phyloP scores from a whole-genome alignment of 257 asterid species.

The Apocynum venetum region DNA sequence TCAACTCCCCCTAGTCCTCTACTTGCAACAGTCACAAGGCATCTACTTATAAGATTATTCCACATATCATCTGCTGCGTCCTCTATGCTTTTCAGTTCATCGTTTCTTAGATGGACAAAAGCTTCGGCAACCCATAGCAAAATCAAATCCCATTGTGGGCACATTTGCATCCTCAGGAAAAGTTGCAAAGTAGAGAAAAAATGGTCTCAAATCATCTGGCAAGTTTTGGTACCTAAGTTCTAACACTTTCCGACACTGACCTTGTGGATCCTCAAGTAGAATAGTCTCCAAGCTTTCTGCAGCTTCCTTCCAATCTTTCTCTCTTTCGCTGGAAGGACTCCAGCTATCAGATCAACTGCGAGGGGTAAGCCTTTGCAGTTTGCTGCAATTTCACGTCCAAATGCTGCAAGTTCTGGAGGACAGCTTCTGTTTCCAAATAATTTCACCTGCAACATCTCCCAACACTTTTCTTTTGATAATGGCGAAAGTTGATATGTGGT shows the following conservation, averaged over 20 bases:
- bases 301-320: neutral
- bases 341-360: neutral
- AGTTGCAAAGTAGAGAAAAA: too few relatives aligned
- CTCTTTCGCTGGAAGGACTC: neutral
- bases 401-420: neutral
- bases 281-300: neutral
- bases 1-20: too few relatives aligned
- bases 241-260: neutral
- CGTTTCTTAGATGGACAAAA: too few relatives aligned
- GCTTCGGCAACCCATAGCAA: too few relatives aligned
- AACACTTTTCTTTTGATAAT: neutral
- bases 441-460: constrained; percentile 3
- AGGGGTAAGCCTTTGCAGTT: neutral
- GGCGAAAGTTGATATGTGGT: neutral
- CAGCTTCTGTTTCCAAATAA: neutral
- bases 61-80: too few relatives aligned
- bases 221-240: constrained; percentile 2
- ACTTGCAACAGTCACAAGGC: too few relatives aligned
- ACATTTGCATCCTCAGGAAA: too few relatives aligned
- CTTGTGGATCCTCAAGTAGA: neutral
- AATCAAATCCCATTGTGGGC: too few relatives aligned
- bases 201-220: neutral
- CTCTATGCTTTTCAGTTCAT: too few relatives aligned
- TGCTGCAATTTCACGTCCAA: neutral
- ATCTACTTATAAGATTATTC: too few relatives aligned